Percentiles rank a stretch among this genome's conserved stretches.
These are phyloP conservation scores for Melanopsichium pennsylvanicum DNA, from an alignment of 1,284 basidiomycete species.

Conservation along the genomic window DNA sequence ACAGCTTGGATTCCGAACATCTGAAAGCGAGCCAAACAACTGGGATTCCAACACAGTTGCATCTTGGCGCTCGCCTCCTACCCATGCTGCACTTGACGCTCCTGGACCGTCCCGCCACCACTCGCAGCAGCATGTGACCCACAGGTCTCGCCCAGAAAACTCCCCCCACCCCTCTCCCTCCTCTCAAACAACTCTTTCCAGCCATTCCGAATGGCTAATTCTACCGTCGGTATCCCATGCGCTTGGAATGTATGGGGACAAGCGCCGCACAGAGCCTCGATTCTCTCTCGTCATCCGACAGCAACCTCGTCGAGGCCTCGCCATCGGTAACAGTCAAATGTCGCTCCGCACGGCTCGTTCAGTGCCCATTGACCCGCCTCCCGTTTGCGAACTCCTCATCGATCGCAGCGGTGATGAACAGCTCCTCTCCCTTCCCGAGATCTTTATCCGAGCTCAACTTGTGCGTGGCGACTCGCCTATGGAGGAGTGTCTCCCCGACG, in stretches of 20 bases:
- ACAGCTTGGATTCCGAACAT: no score
- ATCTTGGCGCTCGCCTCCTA: constrained; percentile 21
- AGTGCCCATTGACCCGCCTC: constrained; percentile 42
- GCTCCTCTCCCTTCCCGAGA: constrained; percentile 39
- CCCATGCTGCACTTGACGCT: background rate
- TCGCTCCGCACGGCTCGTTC: constrained; percentile 38
- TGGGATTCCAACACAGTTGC: constrained; percentile 1
- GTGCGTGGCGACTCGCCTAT: constrained; percentile 18
- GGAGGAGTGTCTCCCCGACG: constrained; percentile 36
- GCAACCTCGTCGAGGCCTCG: constrained; percentile 40
- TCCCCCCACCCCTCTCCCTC: background rate
- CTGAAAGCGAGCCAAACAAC: no score
- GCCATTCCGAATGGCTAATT: constrained; percentile 30
- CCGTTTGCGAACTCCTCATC: constrained; percentile 48
- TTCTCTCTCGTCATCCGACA: constrained; percentile 47
- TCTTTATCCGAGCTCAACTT: constrained; percentile 38
- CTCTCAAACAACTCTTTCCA: background rate
- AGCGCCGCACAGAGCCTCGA: constrained; percentile 16
- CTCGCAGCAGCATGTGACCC: constrained; percentile 10
- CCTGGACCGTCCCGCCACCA: background rate
- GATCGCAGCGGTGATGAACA: constrained; percentile 42
- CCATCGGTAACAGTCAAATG: constrained; percentile 48
- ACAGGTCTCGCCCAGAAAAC: constrained; percentile 2
- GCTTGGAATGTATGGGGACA: constrained; percentile 22
- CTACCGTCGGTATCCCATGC: constrained; percentile 34